Base-by-base conservation (phyloP, 2,329 filamentous ascomycete species). In the Drechslerella coelobrocha region DNA sequence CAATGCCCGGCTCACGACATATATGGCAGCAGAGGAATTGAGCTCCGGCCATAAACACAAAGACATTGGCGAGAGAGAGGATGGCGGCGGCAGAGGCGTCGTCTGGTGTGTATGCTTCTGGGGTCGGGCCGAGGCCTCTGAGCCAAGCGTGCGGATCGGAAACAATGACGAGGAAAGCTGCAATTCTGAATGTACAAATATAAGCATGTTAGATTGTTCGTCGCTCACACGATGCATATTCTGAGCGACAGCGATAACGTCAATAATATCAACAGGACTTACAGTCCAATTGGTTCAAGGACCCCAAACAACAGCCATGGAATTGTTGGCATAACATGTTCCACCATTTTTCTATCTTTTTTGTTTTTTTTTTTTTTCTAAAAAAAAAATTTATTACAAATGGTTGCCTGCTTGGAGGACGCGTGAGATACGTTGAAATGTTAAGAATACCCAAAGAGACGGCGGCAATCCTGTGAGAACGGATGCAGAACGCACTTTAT, bases 1-100 rank as follows among this genome's bases (percentile, higher is more conserved):
- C 72, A 0, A 75, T 74, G 19, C 54, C 23, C 1, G 74, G 59
- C 50, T 77, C 74, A 31, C 73, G 61, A 50, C 78, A 77, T 24
- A 66, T 26, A 71, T 76, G 78, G 73, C 73, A 76, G 73, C 76
- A 78, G 27, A 77, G 55, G 10, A 77, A 69, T 14, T 75, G 77
- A 14, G 78, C 7, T 2, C 74, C 75, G 1, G 76, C 78, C 2
- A 78, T 75, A 14, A 79, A 75, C 9, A 78, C 71, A 50, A 76
- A 75, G 10, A 78, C 76, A 72, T 78, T 79, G 48, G 69, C 56
- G 27, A 79, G 73, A 1, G 74, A 56, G 2, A 73, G 72, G 27
- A 74, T 73, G 23, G 56, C 43, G 21, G 68, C 19, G 8, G 59
- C n/a, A 1, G 50, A 47, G 4, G 75, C 61, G 12, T 65, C 56